A percentile compares a stretch with the other conserved stretches of the same genome.
Evolutionary conservation across 2,329 filamentous ascomycete genomes (phyloP).

Genomic region (Lithohypha guttulata): DNA sequence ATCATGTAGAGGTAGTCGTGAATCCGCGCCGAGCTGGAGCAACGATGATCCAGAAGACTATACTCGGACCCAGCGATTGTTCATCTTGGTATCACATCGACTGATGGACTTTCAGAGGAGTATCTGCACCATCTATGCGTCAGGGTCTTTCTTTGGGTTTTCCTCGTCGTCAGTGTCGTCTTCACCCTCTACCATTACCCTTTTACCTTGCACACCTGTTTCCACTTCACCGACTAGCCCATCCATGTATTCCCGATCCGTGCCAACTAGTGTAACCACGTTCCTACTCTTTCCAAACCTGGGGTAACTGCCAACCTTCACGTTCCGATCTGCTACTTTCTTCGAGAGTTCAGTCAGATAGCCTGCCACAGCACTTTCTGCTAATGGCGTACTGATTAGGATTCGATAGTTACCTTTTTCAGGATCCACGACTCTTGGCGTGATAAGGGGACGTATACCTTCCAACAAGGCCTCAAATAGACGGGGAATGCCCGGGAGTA

Average conservation of each 20-base stretch:
- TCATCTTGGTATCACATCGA: no score
- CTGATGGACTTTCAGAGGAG: no score
- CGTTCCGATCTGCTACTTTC: constrained; percentile 60
- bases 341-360: constrained; percentile 72
- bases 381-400: constrained; percentile 74
- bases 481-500: constrained; percentile 78
- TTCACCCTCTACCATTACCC: constrained; percentile 61
- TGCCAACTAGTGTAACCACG: constrained; percentile 76
- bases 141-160: constrained; percentile 16
- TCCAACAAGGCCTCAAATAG: constrained; percentile 73
- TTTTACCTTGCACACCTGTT: constrained; percentile 60
- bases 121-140: no score
- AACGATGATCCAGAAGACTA: no score
- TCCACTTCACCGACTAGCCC: constrained; percentile 68
- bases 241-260: constrained; percentile 67
- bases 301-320: constrained; percentile 94
- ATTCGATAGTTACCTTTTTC: constrained; percentile 70
- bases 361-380: constrained; percentile 73
- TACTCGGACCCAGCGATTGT: no score
- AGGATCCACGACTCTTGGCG: constrained; percentile 64
- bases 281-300: constrained; percentile 80
- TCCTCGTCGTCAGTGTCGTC: constrained; percentile 41
- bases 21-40: no score
- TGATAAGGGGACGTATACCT: constrained; percentile 59
- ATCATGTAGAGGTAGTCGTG: no score